Conservation (phyloP, 2,329 filamentous ascomycete species). For the Colletotrichum destructivum region DNA sequence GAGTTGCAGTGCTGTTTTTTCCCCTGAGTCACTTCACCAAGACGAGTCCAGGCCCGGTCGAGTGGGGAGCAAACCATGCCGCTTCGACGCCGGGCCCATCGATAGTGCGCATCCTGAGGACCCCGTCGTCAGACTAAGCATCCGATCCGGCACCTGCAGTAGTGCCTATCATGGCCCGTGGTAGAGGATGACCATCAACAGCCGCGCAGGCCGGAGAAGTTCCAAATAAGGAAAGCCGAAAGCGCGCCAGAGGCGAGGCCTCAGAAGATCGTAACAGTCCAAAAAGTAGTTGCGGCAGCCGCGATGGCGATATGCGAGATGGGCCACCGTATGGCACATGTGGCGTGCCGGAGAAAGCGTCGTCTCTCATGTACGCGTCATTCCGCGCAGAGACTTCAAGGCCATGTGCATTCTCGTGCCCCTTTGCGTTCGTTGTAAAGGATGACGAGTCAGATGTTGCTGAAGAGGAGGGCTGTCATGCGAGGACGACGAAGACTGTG, state of each 20-base stretch:
- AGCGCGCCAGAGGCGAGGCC: not conserved
- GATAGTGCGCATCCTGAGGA: not conserved
- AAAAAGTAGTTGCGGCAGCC: not conserved
- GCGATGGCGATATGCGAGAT: not conserved
- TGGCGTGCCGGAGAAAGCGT: not conserved
- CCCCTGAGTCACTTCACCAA: not conserved
- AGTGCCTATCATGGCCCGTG: not conserved
- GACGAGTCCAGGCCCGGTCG: not conserved
- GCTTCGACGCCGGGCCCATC: conserved; percentile 14
- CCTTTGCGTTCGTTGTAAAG: no score
- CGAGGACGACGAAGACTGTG: not conserved
- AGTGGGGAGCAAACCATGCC: conserved; percentile 1
- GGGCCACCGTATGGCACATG: not conserved
- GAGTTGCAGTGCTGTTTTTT: not conserved
- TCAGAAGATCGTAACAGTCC: not conserved
- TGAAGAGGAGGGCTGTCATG: not conserved
- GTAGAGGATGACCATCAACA: conserved; percentile 14
- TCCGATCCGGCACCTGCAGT: conserved; percentile 3
- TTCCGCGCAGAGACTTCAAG: not conserved
- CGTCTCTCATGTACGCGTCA: not conserved
- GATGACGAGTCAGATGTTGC: not conserved
- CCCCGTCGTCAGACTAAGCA: conserved; percentile 22
- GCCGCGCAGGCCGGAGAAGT: not conserved
- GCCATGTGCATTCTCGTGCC: not conserved
- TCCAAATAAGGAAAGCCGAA: conserved; percentile 10